phyloP scores from a whole-genome alignment of 176 grass and related monocot genomes.

The Calamus simplicifolius region DNA sequence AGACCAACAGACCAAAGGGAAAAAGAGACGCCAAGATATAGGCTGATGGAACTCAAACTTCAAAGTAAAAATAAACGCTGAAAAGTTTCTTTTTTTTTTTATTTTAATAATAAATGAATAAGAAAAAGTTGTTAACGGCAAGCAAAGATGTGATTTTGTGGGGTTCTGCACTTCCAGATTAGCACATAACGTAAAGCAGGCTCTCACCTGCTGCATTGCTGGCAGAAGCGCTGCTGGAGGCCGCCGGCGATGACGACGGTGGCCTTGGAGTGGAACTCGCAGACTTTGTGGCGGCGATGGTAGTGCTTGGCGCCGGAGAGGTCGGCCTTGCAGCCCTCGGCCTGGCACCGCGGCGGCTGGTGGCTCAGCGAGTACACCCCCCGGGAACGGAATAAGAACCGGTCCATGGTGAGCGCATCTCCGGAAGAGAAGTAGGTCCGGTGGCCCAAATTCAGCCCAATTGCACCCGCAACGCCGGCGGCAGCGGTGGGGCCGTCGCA shows the following conservation, averaged over 20 bases:
- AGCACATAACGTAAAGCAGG: no score
- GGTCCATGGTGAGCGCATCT: conserved; percentile 36
- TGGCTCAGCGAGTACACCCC: background rate
- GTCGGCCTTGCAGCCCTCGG: conserved; percentile 66
- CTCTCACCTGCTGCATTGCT: conserved; percentile 73
- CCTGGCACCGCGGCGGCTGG: conserved; percentile 69
- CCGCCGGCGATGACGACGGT: conserved; percentile 52
- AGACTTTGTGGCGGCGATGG: conserved; percentile 76
- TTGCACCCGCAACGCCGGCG: no score
- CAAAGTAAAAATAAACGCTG: no score
- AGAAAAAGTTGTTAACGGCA: no score
- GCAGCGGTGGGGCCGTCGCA: no score
- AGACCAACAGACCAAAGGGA: no score
- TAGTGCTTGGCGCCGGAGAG: conserved; percentile 64
- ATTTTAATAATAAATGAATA: no score
- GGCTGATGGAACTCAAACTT: no score
- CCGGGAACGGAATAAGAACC: background rate
- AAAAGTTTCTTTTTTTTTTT: no score
- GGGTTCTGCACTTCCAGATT: no score
- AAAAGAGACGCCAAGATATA: no score
- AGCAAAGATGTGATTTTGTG: no score
- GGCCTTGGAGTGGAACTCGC: conserved; percentile 74
- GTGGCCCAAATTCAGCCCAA: conserved; percentile 54
- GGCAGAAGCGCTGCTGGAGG: conserved; percentile 68
- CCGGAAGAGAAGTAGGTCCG: conserved; percentile 53